Percentiles rank a stretch among this genome's conserved stretches.
Evolutionary conservation across 352 stramenopile species (phyloP).

Genomic region (Elongisporangium senticosum): DNA sequence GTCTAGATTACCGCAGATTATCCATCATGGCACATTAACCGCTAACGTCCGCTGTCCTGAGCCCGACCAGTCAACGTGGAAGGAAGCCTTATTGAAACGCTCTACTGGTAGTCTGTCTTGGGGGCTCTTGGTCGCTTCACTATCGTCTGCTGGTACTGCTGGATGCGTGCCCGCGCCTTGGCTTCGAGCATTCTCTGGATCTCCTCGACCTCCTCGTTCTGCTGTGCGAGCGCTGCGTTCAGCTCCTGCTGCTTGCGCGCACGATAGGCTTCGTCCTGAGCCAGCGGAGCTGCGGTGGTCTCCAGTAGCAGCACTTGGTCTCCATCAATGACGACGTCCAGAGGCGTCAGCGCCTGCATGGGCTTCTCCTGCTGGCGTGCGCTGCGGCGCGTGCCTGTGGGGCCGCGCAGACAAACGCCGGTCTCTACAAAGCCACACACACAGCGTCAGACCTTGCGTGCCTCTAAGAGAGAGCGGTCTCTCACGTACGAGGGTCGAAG

Average conservation of each 20-base stretch:
- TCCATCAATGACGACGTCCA: slow-evolving; percentile 34
- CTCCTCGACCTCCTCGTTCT: slow-evolving; percentile 34
- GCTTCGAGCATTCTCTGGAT: slow-evolving; percentile 49
- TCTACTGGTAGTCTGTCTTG: not conserved
- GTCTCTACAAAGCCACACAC: slow-evolving; percentile 20
- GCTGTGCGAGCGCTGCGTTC: slow-evolving; percentile 27
- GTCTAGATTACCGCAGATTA: too few species aligned
- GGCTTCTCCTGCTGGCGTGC: slow-evolving; percentile 13
- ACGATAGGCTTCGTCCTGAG: slow-evolving; percentile 29
- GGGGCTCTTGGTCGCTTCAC: not conserved
- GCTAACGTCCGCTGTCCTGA: too few species aligned
- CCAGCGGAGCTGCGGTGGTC: slow-evolving; percentile 6
- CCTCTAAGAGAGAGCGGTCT: not conserved
- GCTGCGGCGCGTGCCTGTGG: slow-evolving; percentile 23
- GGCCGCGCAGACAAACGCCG: slow-evolving; percentile 58
- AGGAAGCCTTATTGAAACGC: too few species aligned
- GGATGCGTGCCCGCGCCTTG: slow-evolving; percentile 51
- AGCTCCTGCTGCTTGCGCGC: slow-evolving; percentile 39
- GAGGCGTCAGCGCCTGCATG: slow-evolving; percentile 28
- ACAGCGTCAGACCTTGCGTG: not conserved
- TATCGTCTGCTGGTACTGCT: slow-evolving; percentile 18
- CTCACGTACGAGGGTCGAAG: slow-evolving; percentile 56
- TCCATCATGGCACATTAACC: too few species aligned
- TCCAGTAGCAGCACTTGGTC: slow-evolving; percentile 38
- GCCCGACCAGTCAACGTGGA: too few species aligned